Percentiles rank a stretch among this genome's conserved stretches.
Evolutionary conservation across 1,139 yeast species (phyloP).

Genomic region (Saccharomyces uvarum): DNA sequence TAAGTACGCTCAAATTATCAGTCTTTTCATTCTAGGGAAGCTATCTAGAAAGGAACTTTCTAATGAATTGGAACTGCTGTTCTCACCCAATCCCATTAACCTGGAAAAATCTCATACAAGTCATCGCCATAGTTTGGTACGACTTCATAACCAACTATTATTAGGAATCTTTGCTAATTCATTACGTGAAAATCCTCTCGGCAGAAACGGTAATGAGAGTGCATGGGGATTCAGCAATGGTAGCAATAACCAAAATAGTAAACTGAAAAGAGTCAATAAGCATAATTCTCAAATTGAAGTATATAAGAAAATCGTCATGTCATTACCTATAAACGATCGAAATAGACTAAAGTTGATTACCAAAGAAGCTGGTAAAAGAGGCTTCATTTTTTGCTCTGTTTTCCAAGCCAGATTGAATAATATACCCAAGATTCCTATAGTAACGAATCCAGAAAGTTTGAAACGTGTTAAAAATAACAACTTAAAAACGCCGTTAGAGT

Average conservation of each 20-base stretch:
- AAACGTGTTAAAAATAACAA: slow-evolving; percentile 39
- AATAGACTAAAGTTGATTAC: slow-evolving; percentile 77
- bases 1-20: slow-evolving; percentile 69
- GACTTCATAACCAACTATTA: slow-evolving; percentile 72
- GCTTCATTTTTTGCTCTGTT: slow-evolving; percentile 67
- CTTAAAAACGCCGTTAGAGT: slow-evolving; percentile 54
- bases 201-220: slow-evolving; percentile 21
- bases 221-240: slow-evolving; percentile 31
- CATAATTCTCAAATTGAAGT: slow-evolving; percentile 58
- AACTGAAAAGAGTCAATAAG: slow-evolving; percentile 23
- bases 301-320: slow-evolving; percentile 78
- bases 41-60: slow-evolving; percentile 65
- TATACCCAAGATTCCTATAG: slow-evolving; percentile 82
- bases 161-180: slow-evolving; percentile 80
- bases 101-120: neutral
- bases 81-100: slow-evolving; percentile 19
- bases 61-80: slow-evolving; percentile 25
- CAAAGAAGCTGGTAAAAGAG: slow-evolving; percentile 71
- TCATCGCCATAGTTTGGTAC: slow-evolving; percentile 22
- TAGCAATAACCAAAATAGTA: slow-evolving; percentile 16
- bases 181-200: slow-evolving; percentile 42
- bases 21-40: slow-evolving; percentile 70
- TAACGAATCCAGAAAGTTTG: slow-evolving; percentile 37
- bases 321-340: slow-evolving; percentile 77
- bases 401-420: slow-evolving; percentile 77